Percentiles rank a stretch among this genome's conserved stretches.
These are phyloP conservation scores for Backusella tuberculispora DNA, from an alignment of 192 early-diverging fungal species.

Conservation along the genomic window DNA sequence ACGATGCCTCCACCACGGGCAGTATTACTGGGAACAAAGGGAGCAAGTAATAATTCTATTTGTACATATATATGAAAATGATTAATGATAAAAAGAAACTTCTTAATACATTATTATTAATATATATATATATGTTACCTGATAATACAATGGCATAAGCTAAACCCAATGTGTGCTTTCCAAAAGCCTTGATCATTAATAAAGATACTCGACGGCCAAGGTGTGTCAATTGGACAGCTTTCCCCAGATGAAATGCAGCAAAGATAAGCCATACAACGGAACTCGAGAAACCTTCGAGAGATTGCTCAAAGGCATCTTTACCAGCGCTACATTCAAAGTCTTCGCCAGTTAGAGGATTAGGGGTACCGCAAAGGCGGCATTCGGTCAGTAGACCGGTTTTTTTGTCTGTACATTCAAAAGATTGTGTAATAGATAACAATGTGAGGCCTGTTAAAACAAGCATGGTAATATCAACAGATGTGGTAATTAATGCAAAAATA, in stretches of 20 bases:
- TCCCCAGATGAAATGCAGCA: constrained; percentile 75
- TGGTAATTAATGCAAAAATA: constrained; percentile 55
- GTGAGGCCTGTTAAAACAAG: constrained; percentile 56
- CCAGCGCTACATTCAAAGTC: constrained; percentile 58
- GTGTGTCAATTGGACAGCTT: constrained; percentile 60
- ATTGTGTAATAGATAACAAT: constrained; percentile 56
- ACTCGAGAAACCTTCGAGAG: constrained; percentile 64
- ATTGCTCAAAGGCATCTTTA: constrained; percentile 61
- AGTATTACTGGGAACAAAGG: constrained; percentile 72
- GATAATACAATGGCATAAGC: constrained; percentile 55
- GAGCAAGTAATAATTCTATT: constrained; percentile 60
- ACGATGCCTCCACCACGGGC: constrained; percentile 82
- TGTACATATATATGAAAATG: background rate
- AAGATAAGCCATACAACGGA: constrained; percentile 71
- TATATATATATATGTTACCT: constrained; percentile 4
- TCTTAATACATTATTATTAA: background rate
- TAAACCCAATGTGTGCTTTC: constrained; percentile 54
- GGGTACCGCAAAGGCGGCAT: constrained; percentile 51
- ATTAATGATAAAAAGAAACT: background rate
- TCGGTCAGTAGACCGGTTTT: constrained; percentile 49
- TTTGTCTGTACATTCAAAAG: constrained; percentile 57
- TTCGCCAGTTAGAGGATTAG: constrained; percentile 35
- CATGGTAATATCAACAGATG: constrained; percentile 56
- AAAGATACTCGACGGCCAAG: constrained; percentile 68
- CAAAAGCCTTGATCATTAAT: constrained; percentile 54